Evolutionary conservation across 208 protist species (phyloP).

Genomic region (Trypanosoma theileri): DNA sequence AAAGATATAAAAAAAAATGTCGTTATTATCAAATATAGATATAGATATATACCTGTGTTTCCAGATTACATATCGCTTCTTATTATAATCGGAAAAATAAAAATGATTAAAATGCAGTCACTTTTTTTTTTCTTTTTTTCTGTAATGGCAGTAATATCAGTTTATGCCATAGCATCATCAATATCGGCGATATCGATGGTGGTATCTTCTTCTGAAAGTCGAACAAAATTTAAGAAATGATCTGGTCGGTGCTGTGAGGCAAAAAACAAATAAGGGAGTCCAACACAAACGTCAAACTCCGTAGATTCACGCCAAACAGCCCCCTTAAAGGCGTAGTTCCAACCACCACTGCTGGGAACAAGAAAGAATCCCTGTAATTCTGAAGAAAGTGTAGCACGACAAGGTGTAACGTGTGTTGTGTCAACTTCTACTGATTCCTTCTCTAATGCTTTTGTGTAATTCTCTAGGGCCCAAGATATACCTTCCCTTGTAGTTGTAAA

Average conservation of each 20-base stretch:
- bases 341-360: conserved; percentile 63
- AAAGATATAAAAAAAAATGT: neutral
- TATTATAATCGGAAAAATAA: too few relatives aligned
- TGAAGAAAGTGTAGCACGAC: conserved; percentile 62
- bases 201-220: conserved; percentile 42
- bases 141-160: neutral
- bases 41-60: neutral
- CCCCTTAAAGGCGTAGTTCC: conserved; percentile 90
- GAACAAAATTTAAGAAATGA: conserved; percentile 87
- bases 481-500: conserved; percentile 81
- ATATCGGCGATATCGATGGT: conserved; percentile 72
- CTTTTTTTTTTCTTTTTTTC: neutral
- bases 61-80: neutral
- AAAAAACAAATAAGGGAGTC: conserved; percentile 76
- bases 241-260: conserved; percentile 68
- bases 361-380: conserved; percentile 79
- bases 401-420: conserved; percentile 47
- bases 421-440: conserved; percentile 53
- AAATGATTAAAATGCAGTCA: too few relatives aligned
- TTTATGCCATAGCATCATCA: conserved; percentile 31
- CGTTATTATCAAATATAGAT: neutral
- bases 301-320: conserved; percentile 71
- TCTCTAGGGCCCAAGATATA: conserved; percentile 66
- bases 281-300: conserved; percentile 76
- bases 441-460: conserved; percentile 55